Evolutionary conservation across 2,329 filamentous ascomycete genomes (phyloP).

Genomic region (Ascocoryne sarcoides): DNA sequence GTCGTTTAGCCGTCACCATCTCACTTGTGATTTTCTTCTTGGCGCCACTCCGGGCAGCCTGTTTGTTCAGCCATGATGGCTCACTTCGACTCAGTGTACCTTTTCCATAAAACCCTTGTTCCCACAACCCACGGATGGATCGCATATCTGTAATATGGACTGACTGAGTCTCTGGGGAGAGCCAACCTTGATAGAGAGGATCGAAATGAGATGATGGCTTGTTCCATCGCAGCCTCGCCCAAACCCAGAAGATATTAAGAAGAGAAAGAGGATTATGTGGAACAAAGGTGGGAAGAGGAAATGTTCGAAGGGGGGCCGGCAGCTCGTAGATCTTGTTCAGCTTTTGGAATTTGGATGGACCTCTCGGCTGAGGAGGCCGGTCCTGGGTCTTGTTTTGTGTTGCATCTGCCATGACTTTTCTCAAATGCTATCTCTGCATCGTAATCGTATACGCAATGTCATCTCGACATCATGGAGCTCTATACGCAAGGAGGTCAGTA

Average conservation of each 20-base stretch:
- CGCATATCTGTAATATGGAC: conserved; percentile 72
- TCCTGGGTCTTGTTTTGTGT: conserved; percentile 10
- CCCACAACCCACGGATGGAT: conserved; percentile 78
- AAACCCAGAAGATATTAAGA: conserved; percentile 68
- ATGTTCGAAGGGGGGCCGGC: conserved; percentile 70
- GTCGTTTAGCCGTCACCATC: conserved; percentile 65
- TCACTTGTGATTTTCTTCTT: conserved; percentile 66
- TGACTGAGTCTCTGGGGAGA: conserved; percentile 73
- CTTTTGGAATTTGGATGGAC: conserved; percentile 31
- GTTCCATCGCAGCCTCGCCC: conserved; percentile 62
- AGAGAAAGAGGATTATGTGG: conserved; percentile 88
- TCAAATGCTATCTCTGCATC: no score
- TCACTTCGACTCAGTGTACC: conserved; percentile 89
- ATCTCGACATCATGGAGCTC: no score
- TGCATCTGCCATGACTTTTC: conserved; percentile 22
- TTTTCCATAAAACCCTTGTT: conserved; percentile 96
- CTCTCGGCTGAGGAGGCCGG: conserved; percentile 12
- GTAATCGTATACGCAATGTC: no score
- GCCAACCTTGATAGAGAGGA: conserved; percentile 61
- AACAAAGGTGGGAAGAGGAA: conserved; percentile 80
- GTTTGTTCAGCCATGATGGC: conserved; percentile 81
- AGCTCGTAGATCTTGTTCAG: conserved; percentile 71
- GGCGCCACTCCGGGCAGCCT: conserved; percentile 62
- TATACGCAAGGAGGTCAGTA: no score
- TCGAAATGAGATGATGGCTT: conserved; percentile 56